Evolutionary conservation across 2,329 filamentous ascomycete species (phyloP).

Genomic region (Saccharata proteae): DNA sequence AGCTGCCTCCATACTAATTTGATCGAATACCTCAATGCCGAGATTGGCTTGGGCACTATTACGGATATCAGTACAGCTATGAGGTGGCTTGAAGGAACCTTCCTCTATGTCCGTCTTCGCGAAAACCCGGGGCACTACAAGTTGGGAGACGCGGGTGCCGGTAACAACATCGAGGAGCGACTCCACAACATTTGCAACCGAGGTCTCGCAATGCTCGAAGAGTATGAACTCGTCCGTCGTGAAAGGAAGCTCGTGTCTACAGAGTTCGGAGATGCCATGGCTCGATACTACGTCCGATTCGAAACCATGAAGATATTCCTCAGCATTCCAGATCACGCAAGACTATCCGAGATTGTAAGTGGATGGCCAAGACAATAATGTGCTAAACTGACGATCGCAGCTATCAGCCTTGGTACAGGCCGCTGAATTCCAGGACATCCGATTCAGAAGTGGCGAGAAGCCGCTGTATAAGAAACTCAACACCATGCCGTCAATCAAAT

Average conservation of each 20-base stretch:
- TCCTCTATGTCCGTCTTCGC: slow-evolving; percentile 62
- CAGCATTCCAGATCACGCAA: slow-evolving; percentile 43
- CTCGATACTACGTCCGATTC: slow-evolving; percentile 68
- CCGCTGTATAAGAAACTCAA: slow-evolving; percentile 60
- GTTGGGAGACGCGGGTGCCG: slow-evolving; percentile 41
- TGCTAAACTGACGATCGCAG: slow-evolving; percentile 28
- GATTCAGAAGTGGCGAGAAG: slow-evolving; percentile 60
- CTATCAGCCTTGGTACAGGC: slow-evolving; percentile 55
- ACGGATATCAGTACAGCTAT: slow-evolving; percentile 52
- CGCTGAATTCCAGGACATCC: slow-evolving; percentile 59
- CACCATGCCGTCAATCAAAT: slow-evolving; percentile 54
- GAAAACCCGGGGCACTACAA: slow-evolving; percentile 61
- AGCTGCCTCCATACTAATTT: slow-evolving; percentile 68
- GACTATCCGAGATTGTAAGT: slow-evolving; percentile 56
- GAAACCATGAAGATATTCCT: slow-evolving; percentile 66
- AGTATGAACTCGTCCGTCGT: slow-evolving; percentile 44
- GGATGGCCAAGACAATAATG: neutral
- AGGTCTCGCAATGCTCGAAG: slow-evolving; percentile 53
- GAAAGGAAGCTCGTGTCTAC: slow-evolving; percentile 46
- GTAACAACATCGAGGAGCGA: slow-evolving; percentile 45
- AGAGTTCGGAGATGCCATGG: slow-evolving; percentile 69
- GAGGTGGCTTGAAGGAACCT: slow-evolving; percentile 65
- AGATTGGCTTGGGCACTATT: slow-evolving; percentile 66
- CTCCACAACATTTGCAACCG: slow-evolving; percentile 60
- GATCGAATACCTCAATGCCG: slow-evolving; percentile 74